phyloP scores from a whole-genome alignment of 1,284 basidiomycete genomes.

The Pholiota adiposa region DNA sequence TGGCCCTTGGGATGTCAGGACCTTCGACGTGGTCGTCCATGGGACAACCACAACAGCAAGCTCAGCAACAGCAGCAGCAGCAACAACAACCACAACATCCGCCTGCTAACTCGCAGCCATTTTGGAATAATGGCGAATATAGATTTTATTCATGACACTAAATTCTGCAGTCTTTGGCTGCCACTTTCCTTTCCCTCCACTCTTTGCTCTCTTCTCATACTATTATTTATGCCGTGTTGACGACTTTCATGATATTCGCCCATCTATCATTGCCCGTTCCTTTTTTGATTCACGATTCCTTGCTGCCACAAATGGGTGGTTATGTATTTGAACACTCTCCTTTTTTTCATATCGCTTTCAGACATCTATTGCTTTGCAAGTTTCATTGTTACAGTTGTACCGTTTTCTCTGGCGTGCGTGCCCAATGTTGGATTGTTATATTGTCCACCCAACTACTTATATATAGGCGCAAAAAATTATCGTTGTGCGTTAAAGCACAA shows the following conservation, averaged over 20 bases:
- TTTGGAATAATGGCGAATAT: constrained; percentile 15
- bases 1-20: constrained; percentile 9
- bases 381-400: neutral
- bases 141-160: constrained; percentile 14
- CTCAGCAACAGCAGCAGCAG: constrained; percentile 7
- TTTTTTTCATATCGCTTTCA: neutral
- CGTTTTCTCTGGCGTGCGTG: neutral
- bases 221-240: neutral
- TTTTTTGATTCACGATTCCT: neutral
- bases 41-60: constrained; percentile 2
- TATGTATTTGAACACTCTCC: neutral
- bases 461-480: neutral
- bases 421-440: neutral
- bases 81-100: constrained; percentile 9
- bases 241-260: neutral
- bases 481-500: neutral
- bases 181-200: neutral
- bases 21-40: constrained; percentile 7
- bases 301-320: neutral
- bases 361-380: neutral
- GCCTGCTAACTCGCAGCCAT: constrained; percentile 2
- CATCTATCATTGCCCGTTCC: neutral
- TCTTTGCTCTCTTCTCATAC: neutral
- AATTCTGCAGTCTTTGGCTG: neutral
- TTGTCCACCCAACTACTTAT: neutral